Evolutionary conservation across 805 yeast genomes (phyloP).

Genomic region (Lipomyces yamadae): DNA sequence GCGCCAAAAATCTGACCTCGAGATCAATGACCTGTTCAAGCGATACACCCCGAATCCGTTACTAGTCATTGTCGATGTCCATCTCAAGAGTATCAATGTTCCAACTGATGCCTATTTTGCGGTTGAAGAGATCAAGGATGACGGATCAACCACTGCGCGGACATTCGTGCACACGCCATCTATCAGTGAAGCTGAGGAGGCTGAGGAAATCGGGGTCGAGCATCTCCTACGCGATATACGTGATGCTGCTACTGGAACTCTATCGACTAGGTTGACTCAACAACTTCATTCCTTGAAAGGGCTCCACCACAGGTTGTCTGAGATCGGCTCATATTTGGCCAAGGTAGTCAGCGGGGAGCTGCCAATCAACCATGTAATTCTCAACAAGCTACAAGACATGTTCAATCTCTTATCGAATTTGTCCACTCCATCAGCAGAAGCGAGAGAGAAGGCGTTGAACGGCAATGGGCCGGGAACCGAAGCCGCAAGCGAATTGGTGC

Average conservation of each 20-base stretch:
- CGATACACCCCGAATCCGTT: conserved; percentile 81
- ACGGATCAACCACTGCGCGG: conserved; percentile 89
- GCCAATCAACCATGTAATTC: conserved; percentile 86
- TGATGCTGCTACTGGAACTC: conserved; percentile 94
- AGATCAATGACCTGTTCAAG: conserved; percentile 87
- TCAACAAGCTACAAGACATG: conserved; percentile 92
- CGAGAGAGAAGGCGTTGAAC: conserved; percentile 17
- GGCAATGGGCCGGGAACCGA: conserved; percentile 34
- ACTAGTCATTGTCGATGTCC: conserved; percentile 87
- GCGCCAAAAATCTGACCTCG: conserved; percentile 81
- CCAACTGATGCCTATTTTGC: conserved; percentile 96
- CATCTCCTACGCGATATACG: conserved; percentile 91
- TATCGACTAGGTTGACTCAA: conserved; percentile 83
- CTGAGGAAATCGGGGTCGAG: conserved; percentile 99
- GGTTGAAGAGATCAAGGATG: conserved; percentile 92
- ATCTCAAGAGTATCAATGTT: conserved; percentile 80
- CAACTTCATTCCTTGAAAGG: conserved; percentile 89
- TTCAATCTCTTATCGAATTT: conserved; percentile 91
- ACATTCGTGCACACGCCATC: conserved; percentile 95
- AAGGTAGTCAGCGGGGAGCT: conserved; percentile 71
- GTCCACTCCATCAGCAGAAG: conserved; percentile 43
- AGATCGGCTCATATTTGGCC: conserved; percentile 75
- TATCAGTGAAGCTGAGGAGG: conserved; percentile 94
- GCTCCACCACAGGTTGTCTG: conserved; percentile 74
- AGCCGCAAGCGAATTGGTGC: conserved; percentile 60